A percentile compares a stretch with the other conserved stretches of the same genome.
Evolutionary conservation across 768 basidiomycete species (phyloP).

Genomic region (Tulasnella sp.): DNA sequence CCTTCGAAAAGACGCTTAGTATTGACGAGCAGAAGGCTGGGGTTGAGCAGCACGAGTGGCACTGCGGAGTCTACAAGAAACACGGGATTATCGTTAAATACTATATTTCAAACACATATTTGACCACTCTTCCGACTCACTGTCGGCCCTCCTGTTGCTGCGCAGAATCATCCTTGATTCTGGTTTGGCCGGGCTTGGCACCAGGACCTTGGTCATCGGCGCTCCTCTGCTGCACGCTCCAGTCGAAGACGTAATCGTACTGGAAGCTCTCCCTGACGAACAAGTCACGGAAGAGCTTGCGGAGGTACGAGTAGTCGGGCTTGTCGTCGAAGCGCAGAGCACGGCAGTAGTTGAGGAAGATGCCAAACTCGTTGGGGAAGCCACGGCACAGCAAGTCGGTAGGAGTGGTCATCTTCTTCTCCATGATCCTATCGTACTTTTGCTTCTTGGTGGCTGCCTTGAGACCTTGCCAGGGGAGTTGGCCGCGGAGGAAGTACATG

Average conservation of each 20-base stretch:
- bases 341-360: conserved; percentile 98
- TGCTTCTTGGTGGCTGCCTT: conserved; percentile 99
- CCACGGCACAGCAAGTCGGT: conserved; percentile 95
- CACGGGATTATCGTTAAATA: background rate
- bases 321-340: conserved; percentile 99
- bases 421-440: conserved; percentile 99
- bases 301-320: conserved; percentile 98
- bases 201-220: conserved; percentile 17
- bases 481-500: conserved; percentile 99
- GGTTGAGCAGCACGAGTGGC: background rate
- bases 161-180: background rate
- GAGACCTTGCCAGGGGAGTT: conserved; percentile 97
- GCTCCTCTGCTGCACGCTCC: conserved; percentile 66
- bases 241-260: conserved; percentile 99
- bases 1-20: background rate
- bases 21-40: background rate
- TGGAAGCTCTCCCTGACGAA: conserved; percentile 97
- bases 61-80: background rate
- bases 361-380: conserved; percentile 99
- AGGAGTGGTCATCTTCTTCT: conserved; percentile 99
- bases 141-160: conserved; percentile 13
- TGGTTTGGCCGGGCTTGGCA: background rate
- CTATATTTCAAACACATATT: background rate
- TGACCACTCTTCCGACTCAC: background rate
- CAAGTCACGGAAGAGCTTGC: conserved; percentile 97